Base-by-base conservation (phyloP, 164 flowering plant genomes). In the Litsea cubeba region DNA sequence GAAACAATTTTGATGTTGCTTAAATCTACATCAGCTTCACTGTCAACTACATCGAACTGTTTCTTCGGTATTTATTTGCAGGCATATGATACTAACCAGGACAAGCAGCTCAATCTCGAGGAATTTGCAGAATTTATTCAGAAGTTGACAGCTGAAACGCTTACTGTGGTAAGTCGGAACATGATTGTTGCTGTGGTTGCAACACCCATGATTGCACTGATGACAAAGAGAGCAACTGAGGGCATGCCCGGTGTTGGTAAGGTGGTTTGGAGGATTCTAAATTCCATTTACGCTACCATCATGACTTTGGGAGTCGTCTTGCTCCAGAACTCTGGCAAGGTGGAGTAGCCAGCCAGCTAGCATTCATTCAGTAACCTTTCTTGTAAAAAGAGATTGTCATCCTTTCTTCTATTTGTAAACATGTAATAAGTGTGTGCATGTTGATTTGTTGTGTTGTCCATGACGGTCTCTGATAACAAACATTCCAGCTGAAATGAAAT, bases 211-310 rank as follows among this genome's bases (percentile, higher is more conserved):
- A 82, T 92, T 62, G 98, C 98, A 58, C 58, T 94, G 74, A 75
- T 87, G 68, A 87, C 97, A n/a, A n/a, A 63, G 82, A 88, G 79
- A 80, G 85, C 91, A 25, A 94, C 98, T 0, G 98, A 92, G 73
- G 93, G 96, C 0, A 88, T 94, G 32, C 98, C 98, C 1, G 87
- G 86, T 0, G 84, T 94, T n/a, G 98, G 98, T 22, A 91, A 85
- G 75, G 88, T 90, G 77, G 90, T 94, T 78, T 92, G 91, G 71
- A 92, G 78, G 82, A 2, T 94, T 18, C 97, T 97, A 26, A 89
- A 72, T 77, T 86, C 97, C 12, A 73, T 91, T n/a, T 94, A 85
- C 71, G 97, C 97, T 24, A 84, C 93, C 57, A 79, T 90, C 11
- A 82, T 94, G 11, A 88, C 97, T 68, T 90, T 91, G 60, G 91